phyloP scores from a whole-genome alignment of 1,284 basidiomycete species.

The Gymnopus androsaceus region DNA sequence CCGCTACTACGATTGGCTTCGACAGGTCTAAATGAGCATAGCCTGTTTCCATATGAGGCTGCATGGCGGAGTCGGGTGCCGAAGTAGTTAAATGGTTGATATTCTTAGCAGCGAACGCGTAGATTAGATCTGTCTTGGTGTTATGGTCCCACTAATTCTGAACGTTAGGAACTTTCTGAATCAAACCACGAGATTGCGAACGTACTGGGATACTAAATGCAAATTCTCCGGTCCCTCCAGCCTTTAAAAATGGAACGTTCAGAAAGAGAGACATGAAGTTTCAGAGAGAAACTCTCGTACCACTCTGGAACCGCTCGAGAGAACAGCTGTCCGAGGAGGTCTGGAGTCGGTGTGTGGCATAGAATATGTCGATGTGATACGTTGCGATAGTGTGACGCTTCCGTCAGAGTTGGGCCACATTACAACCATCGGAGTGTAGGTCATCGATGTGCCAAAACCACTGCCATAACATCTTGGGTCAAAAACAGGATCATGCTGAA shows the following conservation, averaged over 20 bases:
- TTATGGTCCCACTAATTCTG: constrained; percentile 37
- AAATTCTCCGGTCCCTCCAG: constrained; percentile 42
- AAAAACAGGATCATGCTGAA: neutral
- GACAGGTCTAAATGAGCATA: constrained; percentile 42
- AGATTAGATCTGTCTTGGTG: constrained; percentile 46
- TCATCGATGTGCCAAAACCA: constrained; percentile 58
- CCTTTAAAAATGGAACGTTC: neutral
- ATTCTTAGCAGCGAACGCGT: constrained; percentile 44
- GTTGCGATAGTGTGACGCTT: constrained; percentile 60
- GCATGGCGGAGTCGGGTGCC: constrained; percentile 37
- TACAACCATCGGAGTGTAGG: constrained; percentile 60
- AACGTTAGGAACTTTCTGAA: neutral
- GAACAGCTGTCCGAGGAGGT: constrained; percentile 50
- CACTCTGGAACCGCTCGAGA: constrained; percentile 37
- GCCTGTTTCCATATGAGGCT: constrained; percentile 44
- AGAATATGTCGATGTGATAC: constrained; percentile 43
- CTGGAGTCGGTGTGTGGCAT: constrained; percentile 51
- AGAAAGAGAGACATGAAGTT: neutral
- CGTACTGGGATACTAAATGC: constrained; percentile 53
- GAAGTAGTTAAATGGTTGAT: no score
- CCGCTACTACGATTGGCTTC: constrained; percentile 28
- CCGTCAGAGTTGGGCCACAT: constrained; percentile 63
- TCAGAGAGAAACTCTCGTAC: constrained; percentile 32
- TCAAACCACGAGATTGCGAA: constrained; percentile 4
- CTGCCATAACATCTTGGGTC: constrained; percentile 30